A percentile compares a stretch with the other conserved stretches of the same genome.
Evolutionary conservation across 2,329 filamentous ascomycete genomes (phyloP).

Genomic region (Scedosporium boydii): DNA sequence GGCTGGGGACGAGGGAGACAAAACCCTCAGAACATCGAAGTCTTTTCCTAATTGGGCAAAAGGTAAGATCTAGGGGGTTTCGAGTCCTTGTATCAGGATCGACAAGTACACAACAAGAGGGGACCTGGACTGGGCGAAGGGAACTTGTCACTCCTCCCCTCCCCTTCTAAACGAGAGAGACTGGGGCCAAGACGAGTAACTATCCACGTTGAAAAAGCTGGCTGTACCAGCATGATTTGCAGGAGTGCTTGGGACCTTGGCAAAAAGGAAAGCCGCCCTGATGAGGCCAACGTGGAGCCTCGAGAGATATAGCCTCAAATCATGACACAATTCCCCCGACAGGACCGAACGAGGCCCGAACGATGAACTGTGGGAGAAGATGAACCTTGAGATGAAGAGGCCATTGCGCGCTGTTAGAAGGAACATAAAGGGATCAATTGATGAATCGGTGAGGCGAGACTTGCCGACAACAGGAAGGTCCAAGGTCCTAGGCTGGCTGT

Average conservation of each 20-base stretch:
- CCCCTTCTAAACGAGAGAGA: too few species aligned
- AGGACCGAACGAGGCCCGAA: background rate
- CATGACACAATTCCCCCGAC: constrained; percentile 3
- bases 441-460: too few species aligned
- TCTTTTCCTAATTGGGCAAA: constrained; percentile 8
- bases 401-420: too few species aligned
- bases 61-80: constrained; percentile 11
- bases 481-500: too few species aligned
- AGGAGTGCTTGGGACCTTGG: background rate
- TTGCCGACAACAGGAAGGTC: too few species aligned
- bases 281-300: constrained; percentile 3
- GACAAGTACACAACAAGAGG: background rate
- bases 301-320: background rate
- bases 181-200: background rate
- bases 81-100: constrained; percentile 13
- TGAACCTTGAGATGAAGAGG: too few species aligned
- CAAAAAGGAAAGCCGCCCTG: background rate
- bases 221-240: background rate
- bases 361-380: background rate
- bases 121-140: too few species aligned
- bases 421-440: too few species aligned
- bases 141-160: too few species aligned
- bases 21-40: background rate
- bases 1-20: too few species aligned
- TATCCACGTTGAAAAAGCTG: background rate